These are phyloP conservation scores for Aspergillus kassunensis DNA, from an alignment of 495 filamentous ascomycete genomes.

Conservation along the genomic window DNA sequence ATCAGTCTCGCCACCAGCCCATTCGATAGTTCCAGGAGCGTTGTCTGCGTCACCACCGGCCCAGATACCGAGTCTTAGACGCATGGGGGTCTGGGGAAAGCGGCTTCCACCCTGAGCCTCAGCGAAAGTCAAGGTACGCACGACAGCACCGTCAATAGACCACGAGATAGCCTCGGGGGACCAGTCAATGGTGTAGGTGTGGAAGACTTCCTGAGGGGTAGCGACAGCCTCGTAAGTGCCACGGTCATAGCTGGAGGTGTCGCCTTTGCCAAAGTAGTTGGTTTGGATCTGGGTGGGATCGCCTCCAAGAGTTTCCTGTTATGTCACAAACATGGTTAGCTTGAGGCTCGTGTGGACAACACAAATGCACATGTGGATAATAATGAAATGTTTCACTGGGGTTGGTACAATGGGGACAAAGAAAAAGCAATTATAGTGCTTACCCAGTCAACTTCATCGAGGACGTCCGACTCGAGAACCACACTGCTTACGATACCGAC, in stretches of 20 bases:
- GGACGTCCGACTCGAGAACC: slow-evolving; percentile 80
- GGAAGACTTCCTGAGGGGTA: slow-evolving; percentile 63
- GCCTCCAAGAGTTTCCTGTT: slow-evolving; percentile 55
- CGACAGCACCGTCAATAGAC: slow-evolving; percentile 68
- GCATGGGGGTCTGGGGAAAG: slow-evolving; percentile 90
- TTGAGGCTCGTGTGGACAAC: not conserved
- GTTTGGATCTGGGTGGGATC: slow-evolving; percentile 66
- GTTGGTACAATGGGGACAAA: not conserved
- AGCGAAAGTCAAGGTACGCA: slow-evolving; percentile 63
- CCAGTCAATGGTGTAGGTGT: slow-evolving; percentile 89
- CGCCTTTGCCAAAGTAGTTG: slow-evolving; percentile 95
- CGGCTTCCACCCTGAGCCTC: slow-evolving; percentile 61
- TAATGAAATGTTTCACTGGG: not conserved
- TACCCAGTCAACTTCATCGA: slow-evolving; percentile 97
- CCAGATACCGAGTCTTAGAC: slow-evolving; percentile 79
- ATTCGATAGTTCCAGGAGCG: slow-evolving; percentile 53
- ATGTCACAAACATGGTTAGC: slow-evolving; percentile 11
- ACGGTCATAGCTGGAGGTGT: slow-evolving; percentile 74
- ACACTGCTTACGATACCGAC: slow-evolving; percentile 74
- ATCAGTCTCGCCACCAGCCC: slow-evolving; percentile 72
- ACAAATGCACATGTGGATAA: slow-evolving; percentile 6
- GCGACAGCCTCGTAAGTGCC: slow-evolving; percentile 53
- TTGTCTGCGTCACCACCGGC: slow-evolving; percentile 72
- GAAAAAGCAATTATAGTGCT: slow-evolving; percentile 28
- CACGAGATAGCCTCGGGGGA: slow-evolving; percentile 67